phyloP scores from a whole-genome alignment of 2,329 filamentous ascomycete genomes.

The Xylariaceae sp. region DNA sequence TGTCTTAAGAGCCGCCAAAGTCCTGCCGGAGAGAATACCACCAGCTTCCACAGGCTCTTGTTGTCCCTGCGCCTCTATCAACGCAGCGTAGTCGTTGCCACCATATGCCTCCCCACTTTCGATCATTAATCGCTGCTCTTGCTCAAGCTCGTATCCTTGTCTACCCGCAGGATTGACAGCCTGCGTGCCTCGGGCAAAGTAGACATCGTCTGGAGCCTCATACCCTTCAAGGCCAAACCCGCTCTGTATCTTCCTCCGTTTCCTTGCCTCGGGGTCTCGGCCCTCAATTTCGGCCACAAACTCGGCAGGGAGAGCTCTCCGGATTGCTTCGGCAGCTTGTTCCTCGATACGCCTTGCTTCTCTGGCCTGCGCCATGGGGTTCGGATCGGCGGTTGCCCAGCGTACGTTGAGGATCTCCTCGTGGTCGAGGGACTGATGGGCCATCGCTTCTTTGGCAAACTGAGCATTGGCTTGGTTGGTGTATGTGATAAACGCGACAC shows the following conservation, averaged over 20 bases:
- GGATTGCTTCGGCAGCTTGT: constrained; percentile 90
- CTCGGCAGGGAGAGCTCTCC: constrained; percentile 79
- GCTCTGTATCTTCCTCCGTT: constrained; percentile 84
- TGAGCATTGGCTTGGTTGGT: constrained; percentile 84
- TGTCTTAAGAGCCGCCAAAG: constrained; percentile 70
- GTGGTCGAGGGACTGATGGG: constrained; percentile 87
- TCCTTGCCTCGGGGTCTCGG: constrained; percentile 78
- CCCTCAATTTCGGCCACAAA: constrained; percentile 95
- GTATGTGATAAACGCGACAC: constrained; percentile 95
- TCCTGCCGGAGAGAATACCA: constrained; percentile 78
- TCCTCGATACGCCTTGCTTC: constrained; percentile 88
- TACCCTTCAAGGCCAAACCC: constrained; percentile 87
- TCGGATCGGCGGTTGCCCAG: constrained; percentile 96
- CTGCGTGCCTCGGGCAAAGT: constrained; percentile 77
- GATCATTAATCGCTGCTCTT: constrained; percentile 56
- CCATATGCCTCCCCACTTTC: constrained; percentile 51
- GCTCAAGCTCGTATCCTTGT: constrained; percentile 59
- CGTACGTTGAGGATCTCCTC: constrained; percentile 91
- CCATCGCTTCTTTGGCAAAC: constrained; percentile 94
- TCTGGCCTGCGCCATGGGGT: constrained; percentile 88
- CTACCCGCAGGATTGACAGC: constrained; percentile 58
- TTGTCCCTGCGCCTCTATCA: constrained; percentile 37
- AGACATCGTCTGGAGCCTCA: constrained; percentile 89
- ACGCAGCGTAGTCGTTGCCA: constrained; percentile 36
- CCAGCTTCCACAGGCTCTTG: constrained; percentile 36